Conservation (phyloP, 345 rosid species). For the Eucalyptus erythrocorys region DNA sequence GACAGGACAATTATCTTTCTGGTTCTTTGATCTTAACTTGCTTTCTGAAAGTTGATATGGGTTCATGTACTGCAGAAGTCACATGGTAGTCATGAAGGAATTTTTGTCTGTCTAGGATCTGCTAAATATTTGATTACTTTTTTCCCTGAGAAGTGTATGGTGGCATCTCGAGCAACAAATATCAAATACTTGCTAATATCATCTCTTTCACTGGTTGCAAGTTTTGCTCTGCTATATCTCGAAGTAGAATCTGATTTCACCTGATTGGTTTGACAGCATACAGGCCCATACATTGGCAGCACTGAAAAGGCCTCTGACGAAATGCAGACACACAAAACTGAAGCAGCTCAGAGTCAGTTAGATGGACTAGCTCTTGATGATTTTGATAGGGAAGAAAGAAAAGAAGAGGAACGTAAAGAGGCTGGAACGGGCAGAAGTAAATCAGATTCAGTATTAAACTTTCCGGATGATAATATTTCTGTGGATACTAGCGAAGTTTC, state of each 20-base stretch:
- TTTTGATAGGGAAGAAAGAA: constrained; percentile 1
- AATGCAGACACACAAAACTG: neutral
- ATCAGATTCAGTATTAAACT: neutral
- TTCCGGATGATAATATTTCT: neutral
- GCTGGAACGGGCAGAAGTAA: neutral
- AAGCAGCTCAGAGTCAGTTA: neutral
- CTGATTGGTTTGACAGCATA: constrained; percentile 9
- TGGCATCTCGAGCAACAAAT: neutral
- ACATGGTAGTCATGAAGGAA: neutral
- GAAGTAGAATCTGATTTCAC: neutral
- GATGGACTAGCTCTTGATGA: constrained; percentile 7
- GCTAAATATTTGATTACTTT: neutral
- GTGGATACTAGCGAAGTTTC: neutral
- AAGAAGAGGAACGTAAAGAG: neutral
- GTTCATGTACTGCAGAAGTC: neutral
- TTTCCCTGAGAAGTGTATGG: neutral
- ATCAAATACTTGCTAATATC: neutral
- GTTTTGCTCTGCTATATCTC: neutral
- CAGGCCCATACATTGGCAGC: constrained; percentile 1
- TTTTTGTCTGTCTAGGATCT: neutral
- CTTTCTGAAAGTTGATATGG: neutral
- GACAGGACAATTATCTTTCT: neutral
- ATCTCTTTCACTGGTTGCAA: neutral
- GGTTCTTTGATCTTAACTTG: neutral
- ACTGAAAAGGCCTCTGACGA: constrained; percentile 1